Evolutionary conservation across 2,329 filamentous ascomycete genomes (phyloP).

Genomic region (Colletotrichum eremochloae): DNA sequence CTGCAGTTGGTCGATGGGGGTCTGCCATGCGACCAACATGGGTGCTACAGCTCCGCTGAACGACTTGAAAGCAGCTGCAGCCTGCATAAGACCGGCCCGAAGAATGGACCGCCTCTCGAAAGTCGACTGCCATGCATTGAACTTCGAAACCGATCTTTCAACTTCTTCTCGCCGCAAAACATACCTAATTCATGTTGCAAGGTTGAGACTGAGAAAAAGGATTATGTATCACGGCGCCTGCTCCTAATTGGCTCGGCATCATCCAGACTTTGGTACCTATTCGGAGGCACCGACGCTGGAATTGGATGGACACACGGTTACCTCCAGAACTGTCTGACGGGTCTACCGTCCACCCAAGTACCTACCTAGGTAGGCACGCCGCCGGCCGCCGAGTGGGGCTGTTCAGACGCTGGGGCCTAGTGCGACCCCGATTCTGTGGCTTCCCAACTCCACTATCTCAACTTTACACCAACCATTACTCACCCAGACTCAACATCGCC

Average conservation of each 20-base stretch:
- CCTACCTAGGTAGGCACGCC: not conserved
- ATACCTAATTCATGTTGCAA: not conserved
- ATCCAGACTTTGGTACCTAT: not conserved
- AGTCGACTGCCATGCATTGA: too few species aligned
- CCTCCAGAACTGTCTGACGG: not conserved
- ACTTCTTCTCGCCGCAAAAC: not conserved
- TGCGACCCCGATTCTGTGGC: conserved; percentile 14
- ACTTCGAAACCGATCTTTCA: not conserved
- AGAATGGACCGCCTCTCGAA: not conserved
- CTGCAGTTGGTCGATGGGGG: not conserved
- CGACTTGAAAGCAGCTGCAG: not conserved
- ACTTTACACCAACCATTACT: conserved; percentile 17
- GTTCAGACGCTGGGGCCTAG: conserved; percentile 9
- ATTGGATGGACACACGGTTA: conserved; percentile 17
- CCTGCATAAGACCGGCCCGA: not conserved
- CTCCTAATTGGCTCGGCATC: not conserved
- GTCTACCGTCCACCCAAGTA: conserved; percentile 2
- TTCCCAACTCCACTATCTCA: conserved; percentile 20
- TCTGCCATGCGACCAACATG: not conserved
- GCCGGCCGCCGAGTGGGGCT: conserved; percentile 17
- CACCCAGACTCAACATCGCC: conserved; percentile 10
- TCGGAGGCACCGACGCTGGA: conserved; percentile 11
- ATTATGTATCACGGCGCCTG: not conserved
- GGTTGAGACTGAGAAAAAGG: not conserved
- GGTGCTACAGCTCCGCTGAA: conserved; percentile 5